Evolutionary conservation across 345 rosid genomes (phyloP).

Genomic region (Reutealis trisperma): DNA sequence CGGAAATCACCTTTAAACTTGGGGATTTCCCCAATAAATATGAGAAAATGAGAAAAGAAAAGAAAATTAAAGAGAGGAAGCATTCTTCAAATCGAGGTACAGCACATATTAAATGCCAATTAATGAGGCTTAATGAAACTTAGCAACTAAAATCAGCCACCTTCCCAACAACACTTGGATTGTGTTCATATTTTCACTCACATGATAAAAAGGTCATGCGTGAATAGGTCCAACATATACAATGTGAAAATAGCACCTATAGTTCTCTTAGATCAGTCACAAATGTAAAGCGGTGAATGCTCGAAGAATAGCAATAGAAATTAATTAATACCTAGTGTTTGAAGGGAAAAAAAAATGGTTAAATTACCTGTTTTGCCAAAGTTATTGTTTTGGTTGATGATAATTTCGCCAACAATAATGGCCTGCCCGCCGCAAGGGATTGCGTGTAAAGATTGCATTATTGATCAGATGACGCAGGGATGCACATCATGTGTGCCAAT

Average conservation of each 20-base stretch:
- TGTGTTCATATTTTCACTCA: neutral
- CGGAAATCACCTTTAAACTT: too few relatives aligned
- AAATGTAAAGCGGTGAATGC: too few relatives aligned
- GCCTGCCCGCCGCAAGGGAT: conserved; percentile 22
- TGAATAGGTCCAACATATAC: neutral
- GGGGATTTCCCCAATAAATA: too few relatives aligned
- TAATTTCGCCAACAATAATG: conserved; percentile 7
- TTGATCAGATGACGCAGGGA: conserved; percentile 12
- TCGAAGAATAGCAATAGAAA: too few relatives aligned
- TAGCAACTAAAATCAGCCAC: neutral
- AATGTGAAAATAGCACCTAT: neutral
- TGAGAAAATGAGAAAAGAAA: too few relatives aligned
- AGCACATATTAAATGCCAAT: conserved; percentile 7
- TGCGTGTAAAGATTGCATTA: conserved; percentile 56
- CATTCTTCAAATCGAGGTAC: conserved; percentile 34
- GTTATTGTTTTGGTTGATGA: conserved; percentile 13
- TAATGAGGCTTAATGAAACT: conserved; percentile 11
- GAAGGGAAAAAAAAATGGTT: conserved; percentile 6
- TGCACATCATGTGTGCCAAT: conserved; percentile 29
- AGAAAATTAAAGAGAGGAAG: neutral
- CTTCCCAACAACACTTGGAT: neutral
- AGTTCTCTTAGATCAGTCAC: too few relatives aligned
- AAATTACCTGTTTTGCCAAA: neutral
- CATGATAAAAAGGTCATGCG: neutral
- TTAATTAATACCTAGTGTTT: too few relatives aligned